Base-by-base conservation (phyloP, 352 stramenopile genomes). In the Pythium dissotocum region DNA sequence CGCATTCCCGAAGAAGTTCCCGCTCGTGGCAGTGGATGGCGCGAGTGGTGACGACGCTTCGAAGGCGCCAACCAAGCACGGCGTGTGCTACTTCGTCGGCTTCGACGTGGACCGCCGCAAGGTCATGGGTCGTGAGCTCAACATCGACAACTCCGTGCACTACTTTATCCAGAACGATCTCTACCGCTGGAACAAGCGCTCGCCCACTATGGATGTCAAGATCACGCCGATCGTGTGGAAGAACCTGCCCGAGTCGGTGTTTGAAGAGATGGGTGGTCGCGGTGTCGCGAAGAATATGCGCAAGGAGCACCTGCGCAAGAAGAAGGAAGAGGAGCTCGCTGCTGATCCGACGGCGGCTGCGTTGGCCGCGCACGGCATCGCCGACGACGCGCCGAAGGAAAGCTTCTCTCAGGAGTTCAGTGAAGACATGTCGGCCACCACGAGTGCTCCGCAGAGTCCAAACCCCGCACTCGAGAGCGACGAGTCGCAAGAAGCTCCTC, bases 121-220 rank as follows among this genome's bases (percentile, higher is more conserved):
- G 63, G 26, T 96, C 40, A 86, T 84, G 63, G 82, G 80, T 42
- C 82, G 80, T 58, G 88, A 96, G 72, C 78, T 96, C 44, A 94
- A 79, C 66, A 93, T 96, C 44, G 86, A 95, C 60, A 91, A 75
- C 59, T 94, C 87, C 24, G 87, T 96, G 18, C 83, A 95, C 46
- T 94, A 94, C 58, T 96, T 96, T 55, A 96, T 92, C 67, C 80
- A 92, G 73, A 96, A 94, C 63, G 86, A 94, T 44, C 71, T 96
- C 26, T 96, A 95, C 65, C 84, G 87, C 40, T 95, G 88, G 88
- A 94, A 93, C 83, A 95, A 96, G 73, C 83, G 86, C 58, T 91
- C 87, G 1, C 44, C 86, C 12, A 89, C 84, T 2, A 96, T 96
- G 88, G 88, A 95, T 64, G 86, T 95, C 59, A 80, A 84, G 40